phyloP scores from a whole-genome alignment of 2,329 filamentous ascomycete genomes.

The Alternaria sp. region DNA sequence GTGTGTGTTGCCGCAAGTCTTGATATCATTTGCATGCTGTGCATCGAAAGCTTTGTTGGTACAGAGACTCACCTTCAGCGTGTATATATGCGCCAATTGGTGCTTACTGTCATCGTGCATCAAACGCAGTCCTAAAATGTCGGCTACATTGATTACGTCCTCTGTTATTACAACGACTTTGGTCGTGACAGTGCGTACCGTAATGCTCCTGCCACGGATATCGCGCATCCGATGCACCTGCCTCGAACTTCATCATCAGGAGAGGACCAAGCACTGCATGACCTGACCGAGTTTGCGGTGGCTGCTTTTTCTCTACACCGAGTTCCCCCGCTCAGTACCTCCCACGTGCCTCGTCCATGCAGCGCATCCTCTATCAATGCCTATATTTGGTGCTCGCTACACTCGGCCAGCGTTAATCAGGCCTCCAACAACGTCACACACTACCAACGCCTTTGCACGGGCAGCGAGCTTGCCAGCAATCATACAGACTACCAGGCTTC shows the following conservation, averaged over 20 bases:
- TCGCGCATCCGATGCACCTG: background rate
- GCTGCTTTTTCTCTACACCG: background rate
- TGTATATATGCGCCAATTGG: background rate
- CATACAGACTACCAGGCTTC: background rate
- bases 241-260: background rate
- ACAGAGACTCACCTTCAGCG: background rate
- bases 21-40: background rate
- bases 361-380: background rate
- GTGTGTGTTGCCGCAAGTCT: background rate
- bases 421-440: conserved; percentile 2
- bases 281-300: background rate
- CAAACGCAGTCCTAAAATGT: background rate
- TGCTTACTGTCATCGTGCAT: background rate
- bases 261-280: background rate
- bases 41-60: background rate
- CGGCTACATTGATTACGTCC: background rate
- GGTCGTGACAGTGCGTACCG: background rate
- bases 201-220: background rate
- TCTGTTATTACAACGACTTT: background rate
- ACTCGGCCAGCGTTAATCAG: background rate
- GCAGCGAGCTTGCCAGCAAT: conserved; percentile 1
- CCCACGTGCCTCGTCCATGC: background rate
- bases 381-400: conserved; percentile 6
- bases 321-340: background rate
- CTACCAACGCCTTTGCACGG: background rate